These are phyloP conservation scores for Trypanosoma scelopori DNA, from an alignment of 208 protist genomes.

Conservation along the genomic window DNA sequence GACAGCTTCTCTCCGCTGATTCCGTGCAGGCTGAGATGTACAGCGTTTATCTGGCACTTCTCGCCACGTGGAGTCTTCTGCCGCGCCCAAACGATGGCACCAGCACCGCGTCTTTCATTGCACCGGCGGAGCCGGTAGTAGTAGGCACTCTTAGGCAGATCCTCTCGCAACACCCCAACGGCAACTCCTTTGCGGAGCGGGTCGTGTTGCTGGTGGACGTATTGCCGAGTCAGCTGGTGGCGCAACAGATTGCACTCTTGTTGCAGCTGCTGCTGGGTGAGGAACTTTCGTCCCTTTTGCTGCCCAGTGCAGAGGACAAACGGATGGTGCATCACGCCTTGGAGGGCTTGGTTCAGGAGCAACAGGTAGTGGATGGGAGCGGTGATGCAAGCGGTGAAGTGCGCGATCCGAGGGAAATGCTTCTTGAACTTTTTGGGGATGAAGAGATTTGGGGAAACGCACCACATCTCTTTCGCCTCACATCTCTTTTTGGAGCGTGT, in stretches of 20 bases:
- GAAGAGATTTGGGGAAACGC: slow-evolving; percentile 27
- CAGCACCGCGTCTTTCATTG: too few species aligned
- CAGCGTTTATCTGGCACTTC: slow-evolving; percentile 21
- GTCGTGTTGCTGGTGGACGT: slow-evolving; percentile 76
- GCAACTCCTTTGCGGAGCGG: slow-evolving; percentile 41
- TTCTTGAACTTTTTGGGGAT: slow-evolving; percentile 70
- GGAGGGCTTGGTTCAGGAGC: slow-evolving; percentile 9
- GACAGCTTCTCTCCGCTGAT: slow-evolving; percentile 17
- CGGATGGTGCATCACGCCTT: slow-evolving; percentile 41
- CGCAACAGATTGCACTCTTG: slow-evolving; percentile 14
- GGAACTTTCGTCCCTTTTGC: neutral
- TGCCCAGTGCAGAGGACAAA: slow-evolving; percentile 30
- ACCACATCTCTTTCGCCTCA: slow-evolving; percentile 47
- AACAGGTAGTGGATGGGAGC: neutral
- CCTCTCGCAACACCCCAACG: slow-evolving; percentile 13
- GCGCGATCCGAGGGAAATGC: slow-evolving; percentile 45
- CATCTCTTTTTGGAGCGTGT: slow-evolving; percentile 32
- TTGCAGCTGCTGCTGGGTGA: slow-evolving; percentile 8
- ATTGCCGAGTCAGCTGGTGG: slow-evolving; percentile 39
- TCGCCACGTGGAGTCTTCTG: slow-evolving; percentile 18
- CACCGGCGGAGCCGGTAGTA: too few species aligned
- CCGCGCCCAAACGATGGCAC: neutral
- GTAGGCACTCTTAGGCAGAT: neutral
- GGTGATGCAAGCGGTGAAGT: slow-evolving; percentile 26
- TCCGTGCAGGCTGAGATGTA: slow-evolving; percentile 48